phyloP scores from a whole-genome alignment of 2,329 filamentous ascomycete species.

The Chaetomiaceae sp. region DNA sequence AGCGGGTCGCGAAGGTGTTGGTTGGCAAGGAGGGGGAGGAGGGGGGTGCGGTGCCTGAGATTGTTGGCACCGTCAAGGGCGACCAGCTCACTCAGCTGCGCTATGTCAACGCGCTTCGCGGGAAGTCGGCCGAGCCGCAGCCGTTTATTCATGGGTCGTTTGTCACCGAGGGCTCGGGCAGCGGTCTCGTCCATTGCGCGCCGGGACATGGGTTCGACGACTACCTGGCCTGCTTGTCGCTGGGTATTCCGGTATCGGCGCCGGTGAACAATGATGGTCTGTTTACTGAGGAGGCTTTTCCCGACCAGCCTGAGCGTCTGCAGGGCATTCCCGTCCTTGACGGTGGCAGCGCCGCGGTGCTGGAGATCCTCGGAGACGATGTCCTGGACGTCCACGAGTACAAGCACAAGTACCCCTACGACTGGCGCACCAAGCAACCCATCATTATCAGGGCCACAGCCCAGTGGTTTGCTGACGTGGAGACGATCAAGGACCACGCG shows the following conservation, averaged over 20 bases:
- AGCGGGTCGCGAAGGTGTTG: slow-evolving; percentile 47
- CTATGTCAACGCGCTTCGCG: slow-evolving; percentile 69
- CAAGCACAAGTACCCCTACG: slow-evolving; percentile 92
- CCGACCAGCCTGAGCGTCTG: slow-evolving; percentile 62
- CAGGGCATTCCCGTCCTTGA: slow-evolving; percentile 65
- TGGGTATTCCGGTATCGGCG: slow-evolving; percentile 70
- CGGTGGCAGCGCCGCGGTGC: slow-evolving; percentile 62
- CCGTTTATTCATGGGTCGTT: slow-evolving; percentile 80
- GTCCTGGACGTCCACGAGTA: slow-evolving; percentile 68
- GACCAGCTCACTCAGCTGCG: slow-evolving; percentile 58
- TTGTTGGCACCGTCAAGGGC: slow-evolving; percentile 58
- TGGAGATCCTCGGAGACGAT: slow-evolving; percentile 61
- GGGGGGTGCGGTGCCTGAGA: slow-evolving; percentile 35
- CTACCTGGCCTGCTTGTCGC: slow-evolving; percentile 71
- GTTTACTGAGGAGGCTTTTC: slow-evolving; percentile 77
- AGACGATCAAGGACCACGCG: slow-evolving; percentile 69
- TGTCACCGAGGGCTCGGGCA: slow-evolving; percentile 84
- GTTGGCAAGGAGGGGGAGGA: too few relatives aligned
- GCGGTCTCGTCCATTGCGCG: slow-evolving; percentile 89
- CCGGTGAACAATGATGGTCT: slow-evolving; percentile 77
- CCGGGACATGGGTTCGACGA: slow-evolving; percentile 97
- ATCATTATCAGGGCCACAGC: slow-evolving; percentile 88
- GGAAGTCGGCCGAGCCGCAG: slow-evolving; percentile 51
- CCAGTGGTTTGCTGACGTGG: slow-evolving; percentile 97
- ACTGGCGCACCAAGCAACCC: slow-evolving; percentile 93